Conservation (phyloP, 2,329 filamentous ascomycete genomes). For the Bertia moriformis region DNA sequence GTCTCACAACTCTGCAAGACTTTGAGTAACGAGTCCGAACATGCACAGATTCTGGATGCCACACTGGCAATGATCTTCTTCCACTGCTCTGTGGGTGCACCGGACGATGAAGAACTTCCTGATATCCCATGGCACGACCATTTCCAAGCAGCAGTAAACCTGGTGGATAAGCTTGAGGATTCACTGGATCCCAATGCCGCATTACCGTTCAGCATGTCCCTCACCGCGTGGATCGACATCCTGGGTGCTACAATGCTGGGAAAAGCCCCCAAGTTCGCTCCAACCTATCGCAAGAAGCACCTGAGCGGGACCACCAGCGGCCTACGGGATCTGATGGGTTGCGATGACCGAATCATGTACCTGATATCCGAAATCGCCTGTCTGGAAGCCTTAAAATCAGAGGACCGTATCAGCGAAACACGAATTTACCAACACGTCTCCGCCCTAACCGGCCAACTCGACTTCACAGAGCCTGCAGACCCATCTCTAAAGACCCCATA, state of each 20-base stretch:
- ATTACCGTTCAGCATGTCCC: conserved; percentile 88
- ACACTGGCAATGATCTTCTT: conserved; percentile 93
- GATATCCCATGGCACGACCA: conserved; percentile 97
- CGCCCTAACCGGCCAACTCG: conserved; percentile 42
- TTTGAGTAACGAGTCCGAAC: conserved; percentile 65
- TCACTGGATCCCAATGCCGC: conserved; percentile 50
- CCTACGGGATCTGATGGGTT: conserved; percentile 87
- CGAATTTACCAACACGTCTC: conserved; percentile 46
- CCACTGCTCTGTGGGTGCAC: conserved; percentile 77
- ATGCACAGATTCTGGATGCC: conserved; percentile 79
- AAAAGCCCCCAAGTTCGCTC: conserved; percentile 71
- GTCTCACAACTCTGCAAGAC: conserved; percentile 75
- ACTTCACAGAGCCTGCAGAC: conserved; percentile 34
- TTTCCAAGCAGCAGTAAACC: conserved; percentile 76
- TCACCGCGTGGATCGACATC: conserved; percentile 93
- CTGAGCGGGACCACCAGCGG: conserved; percentile 56
- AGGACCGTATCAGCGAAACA: conserved; percentile 70
- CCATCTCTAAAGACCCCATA: conserved; percentile 19
- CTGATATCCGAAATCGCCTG: conserved; percentile 95
- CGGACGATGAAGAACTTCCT: conserved; percentile 65
- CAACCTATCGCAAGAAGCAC: conserved; percentile 92
- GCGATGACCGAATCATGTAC: conserved; percentile 94
- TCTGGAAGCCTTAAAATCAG: conserved; percentile 72
- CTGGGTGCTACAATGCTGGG: conserved; percentile 86
- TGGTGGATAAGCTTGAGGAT: conserved; percentile 75